phyloP scores from a whole-genome alignment of 441 rosid genomes.

The Biscutella laevigata region DNA sequence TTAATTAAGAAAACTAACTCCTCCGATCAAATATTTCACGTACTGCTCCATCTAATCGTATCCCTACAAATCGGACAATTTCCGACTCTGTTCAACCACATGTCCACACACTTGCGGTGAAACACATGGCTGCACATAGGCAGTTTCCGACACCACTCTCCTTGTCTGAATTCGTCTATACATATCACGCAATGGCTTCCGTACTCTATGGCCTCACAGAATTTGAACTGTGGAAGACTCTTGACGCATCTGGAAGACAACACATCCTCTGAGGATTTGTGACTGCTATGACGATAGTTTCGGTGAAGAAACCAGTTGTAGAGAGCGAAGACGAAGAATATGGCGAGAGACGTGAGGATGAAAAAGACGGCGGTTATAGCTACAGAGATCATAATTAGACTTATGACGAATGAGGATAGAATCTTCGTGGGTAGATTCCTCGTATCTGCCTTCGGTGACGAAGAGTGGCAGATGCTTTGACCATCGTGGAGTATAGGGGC shows the following conservation, averaged over 20 bases:
- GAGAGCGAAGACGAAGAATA: conserved; percentile 43
- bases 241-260: conserved; percentile 40
- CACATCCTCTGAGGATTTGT: conserved; percentile 30
- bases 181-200: conserved; percentile 52
- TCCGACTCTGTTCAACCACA: conserved; percentile 57
- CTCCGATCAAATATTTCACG: conserved; percentile 18
- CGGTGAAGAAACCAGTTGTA: conserved; percentile 37
- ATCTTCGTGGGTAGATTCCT: conserved; percentile 31
- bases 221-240: conserved; percentile 54
- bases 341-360: conserved; percentile 55
- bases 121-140: conserved; percentile 55
- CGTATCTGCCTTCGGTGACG: conserved; percentile 5
- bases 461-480: no score
- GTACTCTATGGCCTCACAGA: conserved; percentile 6
- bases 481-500: no score
- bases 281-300: conserved; percentile 25
- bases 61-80: conserved; percentile 62
- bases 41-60: no score
- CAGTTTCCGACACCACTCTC: conserved; percentile 70
- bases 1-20: conserved; percentile 4
- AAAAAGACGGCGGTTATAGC: conserved; percentile 49
- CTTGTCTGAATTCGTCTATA: conserved; percentile 47
- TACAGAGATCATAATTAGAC: conserved; percentile 27
- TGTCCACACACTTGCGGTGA: conserved; percentile 60
- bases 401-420: conserved; percentile 42